These are phyloP conservation scores for Trypanosoma lewisi DNA, from an alignment of 208 protist genomes.

Conservation along the genomic window DNA sequence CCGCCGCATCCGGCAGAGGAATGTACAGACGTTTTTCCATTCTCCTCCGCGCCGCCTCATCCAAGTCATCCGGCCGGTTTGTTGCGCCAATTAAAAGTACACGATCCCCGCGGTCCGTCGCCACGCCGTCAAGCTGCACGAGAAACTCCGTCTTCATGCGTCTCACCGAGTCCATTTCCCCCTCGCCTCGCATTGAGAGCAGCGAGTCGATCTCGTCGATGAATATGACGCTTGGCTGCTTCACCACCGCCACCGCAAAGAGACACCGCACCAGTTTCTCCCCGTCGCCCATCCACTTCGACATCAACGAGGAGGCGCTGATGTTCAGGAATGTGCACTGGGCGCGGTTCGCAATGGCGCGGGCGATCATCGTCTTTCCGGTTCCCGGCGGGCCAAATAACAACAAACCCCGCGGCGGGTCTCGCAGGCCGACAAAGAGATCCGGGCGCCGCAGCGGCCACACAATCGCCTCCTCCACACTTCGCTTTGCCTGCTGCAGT, in stretches of 20 bases:
- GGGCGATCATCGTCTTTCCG: conserved; percentile 92
- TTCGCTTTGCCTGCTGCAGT: conserved; percentile 74
- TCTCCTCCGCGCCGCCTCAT: conserved; percentile 83
- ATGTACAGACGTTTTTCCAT: conserved; percentile 93
- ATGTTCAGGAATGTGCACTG: conserved; percentile 90
- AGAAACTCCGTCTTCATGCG: conserved; percentile 99
- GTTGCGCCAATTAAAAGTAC: conserved; percentile 91
- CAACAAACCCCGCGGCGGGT: conserved; percentile 86
- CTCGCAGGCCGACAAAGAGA: conserved; percentile 73
- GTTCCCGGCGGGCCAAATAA: conserved; percentile 92
- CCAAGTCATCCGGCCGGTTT: conserved; percentile 89
- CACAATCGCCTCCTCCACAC: conserved; percentile 78
- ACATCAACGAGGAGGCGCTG: conserved; percentile 82
- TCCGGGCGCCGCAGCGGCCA: conserved; percentile 76
- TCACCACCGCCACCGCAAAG: conserved; percentile 85
- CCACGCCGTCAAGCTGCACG: conserved; percentile 94
- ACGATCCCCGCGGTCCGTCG: conserved; percentile 62
- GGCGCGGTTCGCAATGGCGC: conserved; percentile 82
- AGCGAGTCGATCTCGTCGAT: conserved; percentile 95
- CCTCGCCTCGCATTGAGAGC: conserved; percentile 76
- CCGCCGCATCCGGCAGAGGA: conserved; percentile 70
- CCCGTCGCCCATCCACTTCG: conserved; percentile 90
- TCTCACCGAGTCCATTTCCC: conserved; percentile 83
- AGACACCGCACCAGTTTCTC: conserved; percentile 90
- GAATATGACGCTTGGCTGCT: conserved; percentile 90